These are phyloP conservation scores for Tripterygium wilfordii DNA, from an alignment of 177 flowering plant species.

Conservation along the genomic window DNA sequence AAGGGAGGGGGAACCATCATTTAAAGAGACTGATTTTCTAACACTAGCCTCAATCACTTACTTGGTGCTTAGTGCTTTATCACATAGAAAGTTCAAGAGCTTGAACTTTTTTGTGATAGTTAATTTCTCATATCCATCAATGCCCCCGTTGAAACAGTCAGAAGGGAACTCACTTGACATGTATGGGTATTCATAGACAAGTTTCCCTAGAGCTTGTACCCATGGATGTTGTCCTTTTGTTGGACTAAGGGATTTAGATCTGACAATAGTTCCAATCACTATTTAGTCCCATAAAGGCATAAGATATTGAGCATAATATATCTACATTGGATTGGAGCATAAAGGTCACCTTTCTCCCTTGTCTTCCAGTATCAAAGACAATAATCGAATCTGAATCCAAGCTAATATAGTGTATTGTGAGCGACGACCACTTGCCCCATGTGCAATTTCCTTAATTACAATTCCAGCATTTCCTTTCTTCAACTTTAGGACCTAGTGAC, in stretches of 20 bases:
- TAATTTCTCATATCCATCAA: constrained; percentile 39
- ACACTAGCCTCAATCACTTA: constrained; percentile 22
- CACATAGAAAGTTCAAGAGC: constrained; percentile 63
- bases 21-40: too few relatives aligned
- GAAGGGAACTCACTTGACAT: constrained; percentile 25
- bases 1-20: too few relatives aligned
- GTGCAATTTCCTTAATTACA: constrained; percentile 25
- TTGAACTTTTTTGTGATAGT: constrained; percentile 48
- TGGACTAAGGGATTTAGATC: constrained; percentile 20
- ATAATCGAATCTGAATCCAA: constrained; percentile 49
- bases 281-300: not conserved
- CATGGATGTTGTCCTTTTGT: constrained; percentile 39
- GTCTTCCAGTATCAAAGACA: constrained; percentile 44
- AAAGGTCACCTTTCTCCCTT: constrained; percentile 40
- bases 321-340: not conserved
- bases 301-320: not conserved
- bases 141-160: constrained; percentile 25
- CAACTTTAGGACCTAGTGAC: constrained; percentile 49
- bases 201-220: constrained; percentile 48
- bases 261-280: too few relatives aligned
- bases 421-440: constrained; percentile 18
- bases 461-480: constrained; percentile 37
- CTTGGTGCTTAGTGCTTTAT: constrained; percentile 67
- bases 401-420: constrained; percentile 17
- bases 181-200: constrained; percentile 34